Percentiles rank a stretch among this genome's conserved stretches.
Evolutionary conservation across 129 eudicot genomes (phyloP).

Genomic region (Pittosporum tobira): DNA sequence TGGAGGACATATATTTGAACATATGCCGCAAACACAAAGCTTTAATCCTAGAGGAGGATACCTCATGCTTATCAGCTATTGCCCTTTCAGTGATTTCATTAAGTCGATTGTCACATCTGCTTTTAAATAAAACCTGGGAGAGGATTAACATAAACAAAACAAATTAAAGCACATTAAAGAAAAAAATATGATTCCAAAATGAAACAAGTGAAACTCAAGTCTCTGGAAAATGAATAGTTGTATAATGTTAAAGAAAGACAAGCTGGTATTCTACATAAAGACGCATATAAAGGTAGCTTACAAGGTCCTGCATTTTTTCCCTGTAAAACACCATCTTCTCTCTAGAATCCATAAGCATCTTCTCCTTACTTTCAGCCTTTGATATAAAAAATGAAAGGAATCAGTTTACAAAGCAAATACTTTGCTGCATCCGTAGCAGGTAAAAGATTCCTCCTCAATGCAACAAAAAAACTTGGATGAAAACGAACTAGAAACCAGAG

Average conservation of each 20-base stretch:
- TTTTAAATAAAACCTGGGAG: slow-evolving; percentile 79
- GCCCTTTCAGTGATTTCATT: slow-evolving; percentile 97
- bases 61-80: slow-evolving; percentile 88
- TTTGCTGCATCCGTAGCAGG: neutral
- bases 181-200: neutral
- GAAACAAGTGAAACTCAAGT: neutral
- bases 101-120: slow-evolving; percentile 95
- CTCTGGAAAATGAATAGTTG: neutral
- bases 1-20: slow-evolving; percentile 6
- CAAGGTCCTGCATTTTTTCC: slow-evolving; percentile 95
- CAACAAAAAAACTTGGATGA: neutral
- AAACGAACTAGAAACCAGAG: too few species aligned
- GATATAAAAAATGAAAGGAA: neutral
- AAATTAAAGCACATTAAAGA: neutral
- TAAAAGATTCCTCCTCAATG: neutral
- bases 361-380: slow-evolving; percentile 64
- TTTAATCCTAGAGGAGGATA: slow-evolving; percentile 18
- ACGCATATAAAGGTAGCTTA: slow-evolving; percentile 32
- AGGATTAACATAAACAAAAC: neutral
- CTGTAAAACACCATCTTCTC: slow-evolving; percentile 77
- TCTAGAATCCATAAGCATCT: slow-evolving; percentile 71
- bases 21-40: slow-evolving; percentile 7
- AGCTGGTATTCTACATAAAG: neutral
- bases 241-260: neutral
- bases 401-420: neutral